These are phyloP conservation scores for Boletus rex-veris DNA, from an alignment of 768 basidiomycete species.

Conservation along the genomic window DNA sequence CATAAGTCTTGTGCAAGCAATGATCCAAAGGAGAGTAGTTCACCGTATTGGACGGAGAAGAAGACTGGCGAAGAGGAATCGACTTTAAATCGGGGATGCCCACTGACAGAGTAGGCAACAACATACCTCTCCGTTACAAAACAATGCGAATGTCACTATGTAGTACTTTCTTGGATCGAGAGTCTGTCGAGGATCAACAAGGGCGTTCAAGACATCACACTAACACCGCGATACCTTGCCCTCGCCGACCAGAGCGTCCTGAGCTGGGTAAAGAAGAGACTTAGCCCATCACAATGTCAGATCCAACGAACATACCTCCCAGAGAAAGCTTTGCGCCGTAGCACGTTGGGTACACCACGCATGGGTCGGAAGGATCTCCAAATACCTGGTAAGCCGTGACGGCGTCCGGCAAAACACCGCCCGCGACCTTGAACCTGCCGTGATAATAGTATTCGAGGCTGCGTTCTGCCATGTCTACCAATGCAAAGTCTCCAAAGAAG, in stretches of 20 bases:
- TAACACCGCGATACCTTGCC: slow-evolving; percentile 38
- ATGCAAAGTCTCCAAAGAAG: too few species aligned
- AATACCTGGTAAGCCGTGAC: slow-evolving; percentile 57
- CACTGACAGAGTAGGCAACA: too few species aligned
- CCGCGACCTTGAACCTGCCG: slow-evolving; percentile 49
- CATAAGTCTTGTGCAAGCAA: background rate
- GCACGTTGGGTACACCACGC: slow-evolving; percentile 52
- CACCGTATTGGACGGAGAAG: slow-evolving; percentile 61
- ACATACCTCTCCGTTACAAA: slow-evolving; percentile 56
- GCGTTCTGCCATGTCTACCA: slow-evolving; percentile 9
- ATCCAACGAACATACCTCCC: slow-evolving; percentile 37
- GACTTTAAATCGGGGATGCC: too few species aligned
- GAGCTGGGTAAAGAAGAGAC: slow-evolving; percentile 32
- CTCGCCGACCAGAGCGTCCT: slow-evolving; percentile 45
- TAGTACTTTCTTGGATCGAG: slow-evolving; percentile 52
- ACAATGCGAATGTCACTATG: slow-evolving; percentile 54
- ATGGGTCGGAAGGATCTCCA: slow-evolving; percentile 49
- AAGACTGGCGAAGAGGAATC: slow-evolving; percentile 35
- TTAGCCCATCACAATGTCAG: background rate
- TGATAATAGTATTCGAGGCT: slow-evolving; percentile 49
- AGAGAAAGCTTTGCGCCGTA: slow-evolving; percentile 47
- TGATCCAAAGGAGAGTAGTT: background rate
- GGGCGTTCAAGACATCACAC: too few species aligned
- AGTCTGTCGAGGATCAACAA: slow-evolving; percentile 29
- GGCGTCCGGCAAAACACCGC: slow-evolving; percentile 53